These are phyloP conservation scores for Malassezia restricta DNA, from an alignment of 1,284 basidiomycete genomes.

Conservation along the genomic window DNA sequence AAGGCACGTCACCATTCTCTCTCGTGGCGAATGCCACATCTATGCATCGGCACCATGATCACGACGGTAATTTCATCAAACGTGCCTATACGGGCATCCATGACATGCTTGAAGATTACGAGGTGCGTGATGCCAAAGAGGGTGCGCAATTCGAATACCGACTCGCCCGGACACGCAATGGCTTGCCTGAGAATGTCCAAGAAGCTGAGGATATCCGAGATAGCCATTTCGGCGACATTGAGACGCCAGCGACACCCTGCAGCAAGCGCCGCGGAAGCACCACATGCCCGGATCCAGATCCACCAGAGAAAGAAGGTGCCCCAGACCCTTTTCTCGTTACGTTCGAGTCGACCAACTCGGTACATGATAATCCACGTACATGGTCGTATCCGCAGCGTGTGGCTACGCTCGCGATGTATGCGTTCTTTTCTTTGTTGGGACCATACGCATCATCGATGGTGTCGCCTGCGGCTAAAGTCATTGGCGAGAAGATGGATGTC, in stretches of 20 bases:
- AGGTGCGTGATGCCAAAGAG: neutral
- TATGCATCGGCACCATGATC: neutral
- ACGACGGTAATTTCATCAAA: neutral
- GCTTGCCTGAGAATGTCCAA: slow-evolving; percentile 2
- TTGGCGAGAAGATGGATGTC: slow-evolving; percentile 25
- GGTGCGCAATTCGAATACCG: slow-evolving; percentile 6
- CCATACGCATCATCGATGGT: slow-evolving; percentile 38
- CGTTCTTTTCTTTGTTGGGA: slow-evolving; percentile 30
- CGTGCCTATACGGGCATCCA: neutral
- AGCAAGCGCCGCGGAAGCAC: neutral
- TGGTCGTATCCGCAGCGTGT: slow-evolving; percentile 54
- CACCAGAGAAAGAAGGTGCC: neutral
- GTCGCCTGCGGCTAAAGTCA: slow-evolving; percentile 28
- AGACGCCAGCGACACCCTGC: neutral
- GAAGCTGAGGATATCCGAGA: neutral
- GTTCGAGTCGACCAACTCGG: slow-evolving; percentile 57
- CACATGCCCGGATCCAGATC: neutral
- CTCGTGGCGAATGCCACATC: neutral
- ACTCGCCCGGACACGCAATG: neutral
- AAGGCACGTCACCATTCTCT: neutral
- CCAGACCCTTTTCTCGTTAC: slow-evolving; percentile 48
- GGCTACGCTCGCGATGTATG: slow-evolving; percentile 52
- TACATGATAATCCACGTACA: slow-evolving; percentile 57
- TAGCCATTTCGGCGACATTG: neutral
- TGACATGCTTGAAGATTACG: neutral